Base-by-base conservation (phyloP, 176 grass and related monocot species). In the Carex cristatella region DNA sequence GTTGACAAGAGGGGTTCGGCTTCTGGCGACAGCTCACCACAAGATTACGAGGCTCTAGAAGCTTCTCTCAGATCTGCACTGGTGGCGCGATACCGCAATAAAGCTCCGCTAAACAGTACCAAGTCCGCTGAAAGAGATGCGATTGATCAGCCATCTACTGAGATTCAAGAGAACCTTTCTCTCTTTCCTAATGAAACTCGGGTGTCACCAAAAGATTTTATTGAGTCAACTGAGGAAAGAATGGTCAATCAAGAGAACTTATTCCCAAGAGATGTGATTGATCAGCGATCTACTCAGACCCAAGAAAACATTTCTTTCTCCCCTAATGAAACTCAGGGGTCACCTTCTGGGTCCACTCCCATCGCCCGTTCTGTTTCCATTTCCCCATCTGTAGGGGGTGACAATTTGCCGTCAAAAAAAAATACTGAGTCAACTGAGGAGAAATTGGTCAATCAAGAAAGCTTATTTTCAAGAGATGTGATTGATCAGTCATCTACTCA, bases 1-100 rank as follows among this genome's bases (percentile, higher is more conserved):
- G 61, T 61, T 61, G 65, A 81, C 63, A 60, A 28, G 79, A 58
- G n/a, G 69, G 79, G 62, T 80, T 78, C 58, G 27, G 86, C 82
- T 79, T 89, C 88, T 75, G 74, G 91, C 84, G 70, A 87, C 83
- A 91, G 87, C 82, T 89, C 92, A 72, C 59, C 11, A 3, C 84
- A 84, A 55, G 95, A 98, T 69, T 93, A 98, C 86, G 90, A 94
- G 61, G 92, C 91, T 82, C 87, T 97, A 87, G 93, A 99, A 94
- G 96, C 91, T 88, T 90, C 88, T 82, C 89, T 99, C 78, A 95
- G 96, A 81, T 99, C 96, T 79, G 89, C 88, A 69, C 88, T 99
- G 74, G 93, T 99, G 5, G 91, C 94, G 60, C 84, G 84, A 81
- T 92, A 94, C 51, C 75, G 88, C 48, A 92, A 88, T 83, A 95